A percentile compares a stretch with the other conserved stretches of the same genome.
These are phyloP conservation scores for Immersiporthe knoxdaviesiana DNA, from an alignment of 2,329 filamentous ascomycete genomes.

Conservation along the genomic window DNA sequence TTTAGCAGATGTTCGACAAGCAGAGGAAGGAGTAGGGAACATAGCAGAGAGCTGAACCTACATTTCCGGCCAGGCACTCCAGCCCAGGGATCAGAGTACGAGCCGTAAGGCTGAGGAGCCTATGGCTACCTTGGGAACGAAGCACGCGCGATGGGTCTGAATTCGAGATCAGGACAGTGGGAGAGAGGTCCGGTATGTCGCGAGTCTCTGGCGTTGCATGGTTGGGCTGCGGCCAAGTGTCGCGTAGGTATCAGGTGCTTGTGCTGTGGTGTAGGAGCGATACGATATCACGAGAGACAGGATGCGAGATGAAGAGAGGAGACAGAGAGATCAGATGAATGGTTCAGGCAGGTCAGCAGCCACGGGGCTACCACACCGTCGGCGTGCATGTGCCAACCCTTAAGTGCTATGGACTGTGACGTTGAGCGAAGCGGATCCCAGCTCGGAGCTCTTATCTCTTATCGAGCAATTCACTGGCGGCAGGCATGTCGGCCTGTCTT, in stretches of 20 bases:
- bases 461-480: background rate
- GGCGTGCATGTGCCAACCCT: background rate
- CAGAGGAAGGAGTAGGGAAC: background rate
- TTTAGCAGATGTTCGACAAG: background rate
- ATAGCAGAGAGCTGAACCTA: background rate
- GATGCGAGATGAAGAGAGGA: background rate
- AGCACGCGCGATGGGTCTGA: background rate
- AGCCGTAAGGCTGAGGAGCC: background rate
- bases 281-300: background rate
- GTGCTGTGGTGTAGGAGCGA: background rate
- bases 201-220: constrained; percentile 2
- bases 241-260: no score
- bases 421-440: background rate
- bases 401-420: background rate
- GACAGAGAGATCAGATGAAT: background rate
- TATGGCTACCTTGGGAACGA: background rate
- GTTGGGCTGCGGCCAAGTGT: background rate
- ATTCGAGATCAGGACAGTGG: background rate
- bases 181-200: background rate
- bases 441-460: constrained; percentile 14
- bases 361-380: background rate
- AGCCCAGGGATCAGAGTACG: background rate
- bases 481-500: background rate
- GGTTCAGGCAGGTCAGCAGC: background rate
- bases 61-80: background rate